Base-by-base conservation (phyloP, 495 filamentous ascomycete species). In the Penicillium malachiteum region DNA sequence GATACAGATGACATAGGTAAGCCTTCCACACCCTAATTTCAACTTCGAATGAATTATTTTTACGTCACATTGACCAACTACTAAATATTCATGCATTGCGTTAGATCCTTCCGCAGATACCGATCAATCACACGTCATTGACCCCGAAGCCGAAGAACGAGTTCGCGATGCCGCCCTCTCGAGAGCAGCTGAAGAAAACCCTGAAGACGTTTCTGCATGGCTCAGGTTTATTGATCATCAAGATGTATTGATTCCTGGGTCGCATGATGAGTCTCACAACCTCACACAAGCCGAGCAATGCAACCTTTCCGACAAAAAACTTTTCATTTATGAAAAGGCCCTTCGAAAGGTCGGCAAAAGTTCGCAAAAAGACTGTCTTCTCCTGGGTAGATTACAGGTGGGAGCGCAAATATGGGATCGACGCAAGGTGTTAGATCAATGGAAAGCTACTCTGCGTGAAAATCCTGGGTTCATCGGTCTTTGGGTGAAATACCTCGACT, bases 321-420 rank as follows among this genome's bases (percentile, higher is more conserved):
- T 96, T 2, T 87, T 86, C 0, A 81, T 96, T n/a, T 91, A 91
- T 59, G 83, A 90, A 48, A 85, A 91, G 53, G 91, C 92, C 4
- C 68, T 97, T 6, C 70, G 73, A 34, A 81, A 85, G 49, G 75
- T 79, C 12, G 67, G 63, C 8, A 58, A 75, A 3, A 65, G 78
- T 30, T 65, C 74, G 35, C 55, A 52, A 13, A 69, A 61, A 34
- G 86, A 90, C 56, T 67, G 67, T 13, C 73, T 97, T 2, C 55
- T 91, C 5, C 57, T 88, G 3, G 83, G 83, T 9, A 75, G 89
- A 48, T 83, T 97, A 78, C 75, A 85, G 48, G 86, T 91, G 67
- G 91, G 87, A 3, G 58, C 71, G 9, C 80, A 81, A 55, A 62
- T 90, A 3, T 97, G 93, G 94, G 86, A 87, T 35, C 65, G 73